A percentile compares a stretch with the other conserved stretches of the same genome.
Conservation (phyloP, 192 early-diverging fungal genomes). For the Jimgerdemannia lactiflua region DNA sequence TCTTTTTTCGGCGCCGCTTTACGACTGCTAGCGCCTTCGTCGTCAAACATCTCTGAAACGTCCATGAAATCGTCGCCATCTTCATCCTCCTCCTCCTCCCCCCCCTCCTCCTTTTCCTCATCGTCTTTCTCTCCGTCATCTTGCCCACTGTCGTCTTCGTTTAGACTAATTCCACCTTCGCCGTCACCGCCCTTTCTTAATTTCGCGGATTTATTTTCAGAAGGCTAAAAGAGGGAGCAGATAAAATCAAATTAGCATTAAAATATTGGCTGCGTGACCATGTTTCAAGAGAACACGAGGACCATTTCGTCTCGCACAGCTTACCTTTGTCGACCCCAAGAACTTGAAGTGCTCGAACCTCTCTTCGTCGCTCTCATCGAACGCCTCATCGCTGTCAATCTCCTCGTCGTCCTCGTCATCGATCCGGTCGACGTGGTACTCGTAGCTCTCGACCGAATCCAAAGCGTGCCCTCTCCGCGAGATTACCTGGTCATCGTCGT, state of each 20-base stretch:
- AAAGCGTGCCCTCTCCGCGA: conserved; percentile 41
- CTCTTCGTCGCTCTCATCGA: conserved; percentile 83
- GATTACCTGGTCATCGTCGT: conserved; percentile 34
- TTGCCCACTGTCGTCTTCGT: conserved; percentile 25
- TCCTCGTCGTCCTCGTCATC: conserved; percentile 92
- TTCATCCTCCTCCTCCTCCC: conserved; percentile 44
- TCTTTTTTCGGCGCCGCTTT: neutral
- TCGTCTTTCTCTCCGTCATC: conserved; percentile 33
- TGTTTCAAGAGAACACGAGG: neutral
- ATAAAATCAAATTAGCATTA: too few relatives aligned
- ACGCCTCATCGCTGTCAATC: conserved; percentile 89
- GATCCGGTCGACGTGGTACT: conserved; percentile 75
- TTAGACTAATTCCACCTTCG: conserved; percentile 28
- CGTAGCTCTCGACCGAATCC: conserved; percentile 63
- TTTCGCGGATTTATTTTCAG: conserved; percentile 9
- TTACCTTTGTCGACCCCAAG: conserved; percentile 47
- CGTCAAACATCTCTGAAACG: conserved; percentile 60
- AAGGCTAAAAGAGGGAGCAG: neutral
- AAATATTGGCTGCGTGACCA: too few relatives aligned
- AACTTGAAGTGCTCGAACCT: conserved; percentile 71
- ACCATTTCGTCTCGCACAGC: conserved; percentile 23
- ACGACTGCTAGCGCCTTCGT: conserved; percentile 18
- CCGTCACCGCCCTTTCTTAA: conserved; percentile 16
- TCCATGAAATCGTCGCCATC: conserved; percentile 52
- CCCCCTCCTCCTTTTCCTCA: conserved; percentile 30